Conservation (phyloP, 306 rosid species). For the Vicia faba region DNA sequence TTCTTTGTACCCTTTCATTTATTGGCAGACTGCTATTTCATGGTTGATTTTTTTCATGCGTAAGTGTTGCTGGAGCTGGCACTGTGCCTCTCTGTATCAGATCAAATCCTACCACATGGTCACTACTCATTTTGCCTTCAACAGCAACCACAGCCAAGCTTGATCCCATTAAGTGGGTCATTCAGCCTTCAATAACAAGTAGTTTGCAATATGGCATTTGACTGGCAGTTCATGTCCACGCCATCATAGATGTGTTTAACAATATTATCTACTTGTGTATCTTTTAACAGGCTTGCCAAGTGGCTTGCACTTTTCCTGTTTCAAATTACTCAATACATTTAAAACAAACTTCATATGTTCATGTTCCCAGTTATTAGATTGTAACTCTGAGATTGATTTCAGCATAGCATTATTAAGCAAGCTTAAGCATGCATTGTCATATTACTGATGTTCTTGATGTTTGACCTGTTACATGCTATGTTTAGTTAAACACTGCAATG, state of each 20-base stretch:
- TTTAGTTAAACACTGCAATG: conserved; percentile 14
- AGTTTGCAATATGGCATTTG: neutral
- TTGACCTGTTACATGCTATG: conserved; percentile 16
- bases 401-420: conserved; percentile 15
- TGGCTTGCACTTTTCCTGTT: conserved; percentile 18
- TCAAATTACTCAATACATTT: conserved; percentile 1
- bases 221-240: neutral
- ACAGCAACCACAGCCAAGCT: too few relatives aligned
- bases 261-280: neutral
- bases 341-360: neutral
- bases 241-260: too few relatives aligned
- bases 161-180: too few relatives aligned
- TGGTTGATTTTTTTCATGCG: too few relatives aligned
- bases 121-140: neutral
- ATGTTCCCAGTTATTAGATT: neutral
- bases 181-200: neutral
- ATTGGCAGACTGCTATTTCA: neutral
- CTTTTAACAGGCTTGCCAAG: conserved; percentile 13
- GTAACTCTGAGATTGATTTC: neutral
- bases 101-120: too few relatives aligned
- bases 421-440: conserved; percentile 29
- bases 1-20: conserved; percentile 5
- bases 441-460: conserved; percentile 13
- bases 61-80: too few relatives aligned
- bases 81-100: too few relatives aligned